These are phyloP conservation scores for Lecanicillium sp. DNA, from an alignment of 2,329 filamentous ascomycete genomes.

Conservation along the genomic window DNA sequence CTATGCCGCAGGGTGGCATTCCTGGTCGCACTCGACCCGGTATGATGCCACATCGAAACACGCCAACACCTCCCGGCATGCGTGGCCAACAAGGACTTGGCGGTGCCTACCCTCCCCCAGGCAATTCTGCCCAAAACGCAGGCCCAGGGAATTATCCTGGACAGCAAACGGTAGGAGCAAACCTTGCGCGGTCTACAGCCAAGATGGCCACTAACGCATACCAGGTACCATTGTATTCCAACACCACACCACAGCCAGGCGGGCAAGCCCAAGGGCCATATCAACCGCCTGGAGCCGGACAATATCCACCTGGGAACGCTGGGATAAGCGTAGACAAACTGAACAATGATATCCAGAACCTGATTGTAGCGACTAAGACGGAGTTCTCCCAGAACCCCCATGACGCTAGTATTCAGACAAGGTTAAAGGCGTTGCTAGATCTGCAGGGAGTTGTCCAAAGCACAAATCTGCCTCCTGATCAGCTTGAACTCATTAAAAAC, in stretches of 20 bases:
- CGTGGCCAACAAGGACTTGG: slow-evolving; percentile 17
- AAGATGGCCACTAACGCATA: slow-evolving; percentile 7
- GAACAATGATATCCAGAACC: slow-evolving; percentile 71
- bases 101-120: slow-evolving; percentile 17
- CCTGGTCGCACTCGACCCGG: slow-evolving; percentile 38
- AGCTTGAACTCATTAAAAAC: slow-evolving; percentile 75
- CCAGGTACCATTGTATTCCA: slow-evolving; percentile 17
- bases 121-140: slow-evolving; percentile 22
- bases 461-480: slow-evolving; percentile 69
- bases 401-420: slow-evolving; percentile 68
- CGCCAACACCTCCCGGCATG: slow-evolving; percentile 61
- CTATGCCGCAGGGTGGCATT: slow-evolving; percentile 45
- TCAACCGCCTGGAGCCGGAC: slow-evolving; percentile 31
- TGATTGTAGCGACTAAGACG: slow-evolving; percentile 64
- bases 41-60: slow-evolving; percentile 56
- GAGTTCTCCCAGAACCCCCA: slow-evolving; percentile 69
- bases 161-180: background rate
- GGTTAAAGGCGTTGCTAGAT: slow-evolving; percentile 76
- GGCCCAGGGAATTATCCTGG: slow-evolving; percentile 19
- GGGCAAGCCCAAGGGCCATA: slow-evolving; percentile 28
- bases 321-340: slow-evolving; percentile 63
- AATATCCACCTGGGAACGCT: slow-evolving; percentile 30
- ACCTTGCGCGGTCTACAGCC: background rate
- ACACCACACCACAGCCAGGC: slow-evolving; percentile 30
- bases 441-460: slow-evolving; percentile 67